Percentiles rank a stretch among this genome's conserved stretches.
Conservation (phyloP, 345 rosid genomes). For the Brassica napus region Da-Ae NC_063448.1:38279001-38279500, state of each 20-base stretch:
- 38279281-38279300: not conserved
- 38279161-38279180: not conserved
- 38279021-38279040: not conserved
- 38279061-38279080: not conserved
- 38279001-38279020: not conserved
- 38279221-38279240: not conserved
- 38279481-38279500: not conserved
- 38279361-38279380: not conserved
- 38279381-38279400: not conserved
- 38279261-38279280: not conserved
- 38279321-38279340: not conserved
- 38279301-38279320: not conserved
- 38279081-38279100: not conserved
- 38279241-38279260: not conserved
- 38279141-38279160: not conserved
- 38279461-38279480: not conserved
- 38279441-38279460: not conserved
- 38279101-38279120: not conserved
- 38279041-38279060: not conserved
- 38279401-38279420: not conserved
- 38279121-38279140: not conserved
- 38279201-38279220: not conserved
- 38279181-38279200: not conserved
- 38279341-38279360: not conserved
- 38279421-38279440: not conserved